These are phyloP conservation scores for Mucor piriformis DNA, from an alignment of 371 early-diverging fungal genomes.

Conservation along the genomic window DNA sequence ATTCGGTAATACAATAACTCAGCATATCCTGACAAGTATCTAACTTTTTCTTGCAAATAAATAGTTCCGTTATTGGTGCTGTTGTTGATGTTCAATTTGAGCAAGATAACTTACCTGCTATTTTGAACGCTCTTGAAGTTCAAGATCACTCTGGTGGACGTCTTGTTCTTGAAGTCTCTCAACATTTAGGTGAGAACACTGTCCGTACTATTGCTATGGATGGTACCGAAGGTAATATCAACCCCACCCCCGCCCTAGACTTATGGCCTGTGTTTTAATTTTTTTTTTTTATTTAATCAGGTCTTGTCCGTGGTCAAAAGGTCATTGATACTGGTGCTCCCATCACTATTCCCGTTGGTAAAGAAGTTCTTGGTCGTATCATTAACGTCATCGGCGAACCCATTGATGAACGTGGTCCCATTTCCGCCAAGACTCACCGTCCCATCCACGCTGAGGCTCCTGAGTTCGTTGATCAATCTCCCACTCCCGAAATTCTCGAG, in stretches of 20 bases:
- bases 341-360: slow-evolving; percentile 94
- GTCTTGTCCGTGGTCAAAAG: slow-evolving; percentile 96
- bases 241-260: not conserved
- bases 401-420: slow-evolving; percentile 97
- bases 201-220: slow-evolving; percentile 99
- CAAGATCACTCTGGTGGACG: slow-evolving; percentile 78
- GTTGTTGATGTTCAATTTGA: slow-evolving; percentile 98
- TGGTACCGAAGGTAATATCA: slow-evolving; percentile 73
- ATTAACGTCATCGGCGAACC: slow-evolving; percentile 99
- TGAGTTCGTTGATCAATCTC: slow-evolving; percentile 95
- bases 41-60: not conserved
- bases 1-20: slow-evolving; percentile 35
- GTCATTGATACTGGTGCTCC: slow-evolving; percentile 95
- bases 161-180: slow-evolving; percentile 95
- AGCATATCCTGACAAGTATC: not conserved
- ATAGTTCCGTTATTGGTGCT: slow-evolving; percentile 89
- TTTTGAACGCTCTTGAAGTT: slow-evolving; percentile 97
- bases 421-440: slow-evolving; percentile 83
- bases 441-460: slow-evolving; percentile 96
- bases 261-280: not conserved
- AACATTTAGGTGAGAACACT: slow-evolving; percentile 98
- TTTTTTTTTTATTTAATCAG: slow-evolving; percentile 47
- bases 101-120: slow-evolving; percentile 89
- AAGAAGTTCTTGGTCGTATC: slow-evolving; percentile 96
- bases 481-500: slow-evolving; percentile 94